Percentiles rank a stretch among this genome's conserved stretches.
Evolutionary conservation across 1,284 basidiomycete genomes (phyloP).

Genomic region (Trichosporon sp.): DNA sequence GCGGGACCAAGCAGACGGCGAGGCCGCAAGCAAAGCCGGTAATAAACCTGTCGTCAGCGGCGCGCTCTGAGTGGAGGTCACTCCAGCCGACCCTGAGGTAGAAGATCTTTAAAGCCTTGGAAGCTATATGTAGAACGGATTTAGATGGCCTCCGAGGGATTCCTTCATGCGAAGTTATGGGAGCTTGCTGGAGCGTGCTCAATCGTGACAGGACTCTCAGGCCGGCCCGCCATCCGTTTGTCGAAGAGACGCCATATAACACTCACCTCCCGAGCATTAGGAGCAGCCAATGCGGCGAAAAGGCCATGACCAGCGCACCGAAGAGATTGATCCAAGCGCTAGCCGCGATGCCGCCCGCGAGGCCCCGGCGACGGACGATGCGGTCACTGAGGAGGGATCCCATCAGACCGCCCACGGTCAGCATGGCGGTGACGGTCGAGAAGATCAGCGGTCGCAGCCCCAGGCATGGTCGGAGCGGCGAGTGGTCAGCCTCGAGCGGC

Average conservation of each 20-base stretch:
- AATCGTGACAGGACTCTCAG: too few relatives aligned
- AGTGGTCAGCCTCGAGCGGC: constrained; percentile 25
- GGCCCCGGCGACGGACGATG: constrained; percentile 62
- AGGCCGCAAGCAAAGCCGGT: constrained; percentile 75
- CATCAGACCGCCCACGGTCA: constrained; percentile 79
- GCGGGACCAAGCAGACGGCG: constrained; percentile 76
- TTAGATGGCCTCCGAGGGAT: neutral
- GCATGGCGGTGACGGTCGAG: constrained; percentile 72
- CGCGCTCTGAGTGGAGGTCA: neutral
- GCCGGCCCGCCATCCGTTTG: too few relatives aligned
- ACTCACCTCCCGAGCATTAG: constrained; percentile 45
- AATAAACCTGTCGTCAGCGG: constrained; percentile 55
- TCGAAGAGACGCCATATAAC: neutral
- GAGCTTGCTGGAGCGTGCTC: too few relatives aligned
- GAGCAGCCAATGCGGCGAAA: constrained; percentile 57
- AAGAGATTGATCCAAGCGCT: constrained; percentile 58
- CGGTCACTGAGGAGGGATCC: constrained; percentile 68
- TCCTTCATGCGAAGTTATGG: too few relatives aligned
- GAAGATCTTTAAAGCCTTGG: neutral
- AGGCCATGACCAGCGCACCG: constrained; percentile 62
- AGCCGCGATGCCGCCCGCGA: constrained; percentile 42
- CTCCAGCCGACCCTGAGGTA: neutral
- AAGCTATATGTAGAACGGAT: too few relatives aligned
- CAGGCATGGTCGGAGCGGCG: constrained; percentile 55
- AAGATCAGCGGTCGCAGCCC: constrained; percentile 69